Base-by-base conservation (phyloP, 805 yeast species). In the Candida ulmi region DNA sequence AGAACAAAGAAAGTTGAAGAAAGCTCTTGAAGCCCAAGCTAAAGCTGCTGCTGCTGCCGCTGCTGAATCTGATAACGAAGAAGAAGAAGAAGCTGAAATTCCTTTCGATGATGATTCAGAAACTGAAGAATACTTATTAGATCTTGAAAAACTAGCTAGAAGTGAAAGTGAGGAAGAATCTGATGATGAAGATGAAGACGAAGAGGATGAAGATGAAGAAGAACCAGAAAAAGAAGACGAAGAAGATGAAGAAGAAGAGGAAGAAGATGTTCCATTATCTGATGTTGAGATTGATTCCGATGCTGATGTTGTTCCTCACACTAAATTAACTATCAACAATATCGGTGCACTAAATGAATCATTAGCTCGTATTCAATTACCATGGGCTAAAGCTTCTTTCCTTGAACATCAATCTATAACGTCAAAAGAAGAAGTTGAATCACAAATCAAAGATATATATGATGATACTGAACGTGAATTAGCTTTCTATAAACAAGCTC, bases 381-480 rank as follows among this genome's bases (percentile, higher is more conserved):
- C 74, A 35, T 70, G 75, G 75, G 51, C 69, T 16, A 78, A 79
- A 51, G 76, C 77, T 51, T 68, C 85, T 6, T 91, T 93, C 65
- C 77, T 74, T 47, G 98, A 93, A 66, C 95, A 86, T 61, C 88
- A 87, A 67, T 63, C 86, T 13, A 61, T 88, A 28, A 72, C 82
- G 12, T 73, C 90, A 32, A 66, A 69, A 12, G 74, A 67, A 15
- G 72, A 74, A 36, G 74, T 83, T 34, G 91, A 76, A 57, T 60
- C 75, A 17, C 76, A 76, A 40, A 82, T 85, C 55, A 83, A 76
- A 57, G 97, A 91, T 60, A 84, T 91, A 44, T 86, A 90, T 55
- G 97, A 93, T 57, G 99, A 93, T 54, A 85, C 96, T 32, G 91
- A 88, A 63, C 79, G 99, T 61, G 99, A 93, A 67, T 68, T 93